These are phyloP conservation scores for Blastocystis hominis DNA, from an alignment of 352 stramenopile genomes.

Conservation along the genomic window DNA sequence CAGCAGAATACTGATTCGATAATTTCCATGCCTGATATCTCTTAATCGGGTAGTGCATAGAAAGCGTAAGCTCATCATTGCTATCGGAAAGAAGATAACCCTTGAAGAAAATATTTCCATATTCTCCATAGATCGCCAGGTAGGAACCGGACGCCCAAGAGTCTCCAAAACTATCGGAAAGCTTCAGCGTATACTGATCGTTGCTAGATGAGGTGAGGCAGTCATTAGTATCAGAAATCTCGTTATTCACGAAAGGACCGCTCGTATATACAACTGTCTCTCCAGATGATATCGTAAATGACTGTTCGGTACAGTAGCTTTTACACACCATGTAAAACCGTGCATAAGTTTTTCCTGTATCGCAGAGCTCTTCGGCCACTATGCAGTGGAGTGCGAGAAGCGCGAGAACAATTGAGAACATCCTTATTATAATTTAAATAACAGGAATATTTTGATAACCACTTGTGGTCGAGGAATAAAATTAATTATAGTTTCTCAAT, in stretches of 20 bases:
- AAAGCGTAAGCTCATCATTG: neutral
- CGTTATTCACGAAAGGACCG: neutral
- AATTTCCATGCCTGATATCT: neutral
- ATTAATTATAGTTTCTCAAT: too few relatives aligned
- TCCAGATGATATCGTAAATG: neutral
- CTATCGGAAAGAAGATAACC: neutral
- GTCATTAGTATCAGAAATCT: neutral
- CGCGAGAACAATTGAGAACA: too few relatives aligned
- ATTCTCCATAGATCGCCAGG: neutral
- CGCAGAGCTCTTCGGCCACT: too few relatives aligned
- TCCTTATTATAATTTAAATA: too few relatives aligned
- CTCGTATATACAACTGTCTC: neutral
- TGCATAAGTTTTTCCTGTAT: too few relatives aligned
- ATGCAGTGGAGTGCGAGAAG: too few relatives aligned
- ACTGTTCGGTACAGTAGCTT: slow-evolving; percentile 40
- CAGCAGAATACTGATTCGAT: neutral
- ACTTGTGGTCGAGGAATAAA: too few relatives aligned
- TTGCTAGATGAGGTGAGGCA: neutral
- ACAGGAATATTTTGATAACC: too few relatives aligned
- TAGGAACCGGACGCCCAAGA: neutral
- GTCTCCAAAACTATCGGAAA: neutral
- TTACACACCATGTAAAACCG: too few relatives aligned
- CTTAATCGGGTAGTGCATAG: neutral
- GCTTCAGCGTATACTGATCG: neutral
- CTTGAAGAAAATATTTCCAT: slow-evolving; percentile 15